phyloP scores from a whole-genome alignment of 352 stramenopile species.

The Phytopythium mirpurense region DNA sequence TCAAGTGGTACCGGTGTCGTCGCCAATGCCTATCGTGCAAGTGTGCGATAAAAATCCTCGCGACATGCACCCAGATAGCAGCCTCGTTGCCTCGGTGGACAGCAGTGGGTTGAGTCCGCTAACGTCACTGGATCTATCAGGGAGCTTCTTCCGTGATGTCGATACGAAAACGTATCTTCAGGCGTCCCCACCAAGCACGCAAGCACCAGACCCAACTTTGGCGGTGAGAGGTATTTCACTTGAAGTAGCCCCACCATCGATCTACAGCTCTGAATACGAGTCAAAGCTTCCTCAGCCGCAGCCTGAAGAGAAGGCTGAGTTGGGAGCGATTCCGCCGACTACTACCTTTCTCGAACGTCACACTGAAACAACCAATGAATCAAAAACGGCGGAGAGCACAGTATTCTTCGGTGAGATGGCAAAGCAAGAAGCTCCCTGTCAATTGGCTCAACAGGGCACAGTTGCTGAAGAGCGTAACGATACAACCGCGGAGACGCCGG shows the following conservation, averaged over 20 bases:
- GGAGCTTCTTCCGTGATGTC: not conserved
- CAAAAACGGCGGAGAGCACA: too few species aligned
- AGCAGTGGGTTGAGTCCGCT: not conserved
- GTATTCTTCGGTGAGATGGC: too few species aligned
- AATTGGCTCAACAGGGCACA: not conserved
- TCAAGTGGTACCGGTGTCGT: too few species aligned
- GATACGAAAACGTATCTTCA: conserved; percentile 3
- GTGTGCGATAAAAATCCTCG: not conserved
- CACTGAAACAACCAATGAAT: not conserved
- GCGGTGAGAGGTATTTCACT: not conserved
- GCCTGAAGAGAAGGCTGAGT: too few species aligned
- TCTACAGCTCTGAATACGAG: too few species aligned
- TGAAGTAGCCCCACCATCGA: not conserved
- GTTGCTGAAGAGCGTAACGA: not conserved
- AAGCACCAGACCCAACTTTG: not conserved
- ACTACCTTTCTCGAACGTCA: too few species aligned
- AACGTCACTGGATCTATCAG: conserved; percentile 4
- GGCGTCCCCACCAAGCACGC: not conserved
- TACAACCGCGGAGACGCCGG: not conserved
- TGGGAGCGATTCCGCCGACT: too few species aligned
- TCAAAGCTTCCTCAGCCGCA: too few species aligned
- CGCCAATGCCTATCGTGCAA: too few species aligned
- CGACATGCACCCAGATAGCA: not conserved
- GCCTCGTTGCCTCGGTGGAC: not conserved
- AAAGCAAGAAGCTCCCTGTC: not conserved